Base-by-base conservation (phyloP, 768 basidiomycete genomes). In the Mycena galericulata region DNA sequence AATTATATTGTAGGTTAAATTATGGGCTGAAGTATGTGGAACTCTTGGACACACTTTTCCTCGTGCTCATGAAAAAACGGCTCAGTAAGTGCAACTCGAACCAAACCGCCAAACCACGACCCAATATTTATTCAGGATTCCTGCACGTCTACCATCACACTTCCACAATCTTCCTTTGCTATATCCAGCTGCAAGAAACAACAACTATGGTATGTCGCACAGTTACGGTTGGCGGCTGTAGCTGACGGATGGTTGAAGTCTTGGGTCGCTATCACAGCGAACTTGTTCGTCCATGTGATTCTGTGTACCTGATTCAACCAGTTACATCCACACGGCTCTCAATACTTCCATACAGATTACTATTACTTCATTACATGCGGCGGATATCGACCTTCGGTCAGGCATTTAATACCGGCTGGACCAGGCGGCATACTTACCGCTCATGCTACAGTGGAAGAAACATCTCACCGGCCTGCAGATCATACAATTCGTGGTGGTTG, bases 121-220 rank as follows among this genome's bases (percentile, higher is more conserved):
- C n/a, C n/a, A n/a, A n/a, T n/a, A 69, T 18, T 56, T 49, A 46
- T 72, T n/a, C n/a, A 96, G 96, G 94, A 73, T 99, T 99, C 83
- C 84, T 99, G 66, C 97, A 99, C 80, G 97, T 99, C 69, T 98
- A 97, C 86, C 97, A 98, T 80, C 97, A 99, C 84, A 95, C 97
- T 68, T 97, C 97, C 15, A 99, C 97, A 65, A 97, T 97, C 69
- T 80, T 98, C 67, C 85, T 99, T 63, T 98, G 97, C 82, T 98
- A 90, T 79, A 90, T 90, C 60, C 97, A 99, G 82, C 86, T 99
- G 72, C 92, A 97, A 73, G 97, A 97, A 73, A 89, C 88, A 78
- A 98, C 97, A 51, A 96, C 92, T 73, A 91, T 98, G 54, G 96
- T 97, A n/a, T 14, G 27, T 41, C 10, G 47, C 47, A 43, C 38